These are phyloP conservation scores for Trichosanthes truncata DNA, from an alignment of 306 rosid genomes.

Conservation along the genomic window DNA sequence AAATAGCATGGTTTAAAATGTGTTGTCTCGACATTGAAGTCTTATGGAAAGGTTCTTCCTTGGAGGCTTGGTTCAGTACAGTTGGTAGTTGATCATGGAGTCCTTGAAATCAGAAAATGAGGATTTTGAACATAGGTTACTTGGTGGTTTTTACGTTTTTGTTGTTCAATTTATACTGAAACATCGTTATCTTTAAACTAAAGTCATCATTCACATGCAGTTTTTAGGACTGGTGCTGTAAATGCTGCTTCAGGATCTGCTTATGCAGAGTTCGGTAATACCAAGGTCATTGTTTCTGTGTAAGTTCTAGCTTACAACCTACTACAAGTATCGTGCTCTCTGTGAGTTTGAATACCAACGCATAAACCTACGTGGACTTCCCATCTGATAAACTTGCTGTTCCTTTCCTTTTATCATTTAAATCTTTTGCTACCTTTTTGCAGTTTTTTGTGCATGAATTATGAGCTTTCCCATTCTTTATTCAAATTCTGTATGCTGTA, in stretches of 20 bases:
- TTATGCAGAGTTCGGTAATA: conserved; percentile 87
- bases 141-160: not conserved
- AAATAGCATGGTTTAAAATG: not conserved
- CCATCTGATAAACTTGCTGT: not conserved
- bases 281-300: conserved; percentile 97
- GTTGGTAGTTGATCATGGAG: not conserved
- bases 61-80: not conserved
- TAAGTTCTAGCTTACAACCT: conserved; percentile 32
- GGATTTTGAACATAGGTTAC: not conserved
- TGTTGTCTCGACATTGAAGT: not conserved
- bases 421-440: not conserved
- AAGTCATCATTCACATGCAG: conserved; percentile 30
- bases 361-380: not conserved
- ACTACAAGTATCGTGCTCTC: not conserved
- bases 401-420: not conserved
- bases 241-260: conserved; percentile 97
- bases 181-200: not conserved
- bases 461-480: not conserved
- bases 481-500: not conserved
- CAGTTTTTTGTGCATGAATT: not conserved
- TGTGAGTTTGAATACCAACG: not conserved
- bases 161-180: not conserved
- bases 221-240: conserved; percentile 94
- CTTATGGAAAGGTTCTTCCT: not conserved
- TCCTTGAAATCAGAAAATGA: not conserved